These are phyloP conservation scores for Talaromyces sp. DNA, from an alignment of 2,329 filamentous ascomycete species.

Conservation along the genomic window DNA sequence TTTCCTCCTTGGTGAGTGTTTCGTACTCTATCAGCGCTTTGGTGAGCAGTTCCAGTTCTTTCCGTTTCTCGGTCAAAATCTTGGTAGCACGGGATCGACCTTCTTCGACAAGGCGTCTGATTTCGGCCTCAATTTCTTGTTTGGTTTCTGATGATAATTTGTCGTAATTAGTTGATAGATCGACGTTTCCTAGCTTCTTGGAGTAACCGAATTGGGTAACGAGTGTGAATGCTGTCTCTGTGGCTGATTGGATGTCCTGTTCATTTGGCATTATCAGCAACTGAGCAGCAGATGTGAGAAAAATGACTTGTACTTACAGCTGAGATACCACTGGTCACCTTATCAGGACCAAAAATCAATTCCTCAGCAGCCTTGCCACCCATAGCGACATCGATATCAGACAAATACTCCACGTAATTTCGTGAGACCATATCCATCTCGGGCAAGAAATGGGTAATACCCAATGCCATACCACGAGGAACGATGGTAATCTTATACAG, in stretches of 20 bases:
- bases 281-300: background rate
- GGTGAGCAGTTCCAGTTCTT: conserved; percentile 82
- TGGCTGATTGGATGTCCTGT: conserved; percentile 79
- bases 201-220: conserved; percentile 90
- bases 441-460: conserved; percentile 81
- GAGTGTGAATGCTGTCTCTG: conserved; percentile 77
- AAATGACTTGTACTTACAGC: conserved; percentile 52
- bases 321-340: conserved; percentile 84
- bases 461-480: conserved; percentile 79
- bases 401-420: conserved; percentile 78
- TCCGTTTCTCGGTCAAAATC: conserved; percentile 69
- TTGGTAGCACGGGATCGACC: conserved; percentile 68
- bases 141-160: conserved; percentile 82
- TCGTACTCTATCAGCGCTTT: conserved; percentile 92
- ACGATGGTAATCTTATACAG: conserved; percentile 98
- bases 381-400: conserved; percentile 73
- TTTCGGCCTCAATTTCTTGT: conserved; percentile 80
- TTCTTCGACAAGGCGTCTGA: conserved; percentile 78
- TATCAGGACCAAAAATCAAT: conserved; percentile 84
- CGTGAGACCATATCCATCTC: conserved; percentile 90
- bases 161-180: conserved; percentile 76
- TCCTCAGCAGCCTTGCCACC: conserved; percentile 87
- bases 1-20: conserved; percentile 82
- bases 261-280: background rate
- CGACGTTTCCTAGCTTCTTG: conserved; percentile 79